A percentile compares a stretch with the other conserved stretches of the same genome.
Conservation (phyloP, 371 early-diverging fungal species). For the Thermomucor indicae-seudaticae region DNA sequence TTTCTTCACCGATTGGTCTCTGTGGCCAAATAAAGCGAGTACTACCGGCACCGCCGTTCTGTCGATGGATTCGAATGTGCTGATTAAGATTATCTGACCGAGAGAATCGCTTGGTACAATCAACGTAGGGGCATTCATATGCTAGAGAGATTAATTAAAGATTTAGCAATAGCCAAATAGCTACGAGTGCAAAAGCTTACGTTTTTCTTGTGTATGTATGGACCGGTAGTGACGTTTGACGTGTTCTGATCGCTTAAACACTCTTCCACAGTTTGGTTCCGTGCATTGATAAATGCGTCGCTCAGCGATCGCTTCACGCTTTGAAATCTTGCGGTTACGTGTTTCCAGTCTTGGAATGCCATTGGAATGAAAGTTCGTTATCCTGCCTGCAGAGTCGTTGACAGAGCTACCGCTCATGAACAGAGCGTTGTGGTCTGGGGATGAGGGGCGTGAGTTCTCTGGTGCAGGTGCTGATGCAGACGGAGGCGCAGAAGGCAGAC, state of each 20-base stretch:
- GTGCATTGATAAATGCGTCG: neutral
- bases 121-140: constrained; percentile 58
- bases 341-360: neutral
- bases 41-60: no score
- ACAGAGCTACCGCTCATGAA: neutral
- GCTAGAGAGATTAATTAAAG: constrained; percentile 48
- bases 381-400: no score
- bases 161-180: constrained; percentile 8
- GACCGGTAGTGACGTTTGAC: neutral
- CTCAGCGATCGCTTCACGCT: neutral
- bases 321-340: neutral
- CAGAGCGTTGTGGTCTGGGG: neutral
- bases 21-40: no score
- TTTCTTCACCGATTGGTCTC: no score
- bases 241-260: neutral
- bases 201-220: neutral
- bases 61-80: constrained; percentile 64
- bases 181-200: neutral
- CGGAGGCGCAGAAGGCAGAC: no score
- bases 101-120: constrained; percentile 78
- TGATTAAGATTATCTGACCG: constrained; percentile 80
- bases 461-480: no score
- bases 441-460: no score
- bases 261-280: neutral
- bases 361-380: neutral